These are phyloP conservation scores for Mycena capillaripes DNA, from an alignment of 768 basidiomycete species.

Conservation along the genomic window DNA sequence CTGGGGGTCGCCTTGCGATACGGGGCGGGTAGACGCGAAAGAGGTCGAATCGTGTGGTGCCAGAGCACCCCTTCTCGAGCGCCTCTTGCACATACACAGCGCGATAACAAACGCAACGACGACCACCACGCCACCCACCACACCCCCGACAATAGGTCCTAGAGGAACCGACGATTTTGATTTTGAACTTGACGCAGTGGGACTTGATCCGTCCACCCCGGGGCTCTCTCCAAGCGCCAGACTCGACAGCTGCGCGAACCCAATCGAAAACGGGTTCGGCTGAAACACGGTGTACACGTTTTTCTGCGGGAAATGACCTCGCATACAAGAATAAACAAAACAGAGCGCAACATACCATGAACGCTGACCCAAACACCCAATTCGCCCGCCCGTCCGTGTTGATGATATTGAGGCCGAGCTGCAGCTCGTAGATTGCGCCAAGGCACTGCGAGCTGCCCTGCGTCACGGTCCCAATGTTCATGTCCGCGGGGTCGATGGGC, in stretches of 20 bases:
- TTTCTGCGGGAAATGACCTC: background rate
- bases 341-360: background rate
- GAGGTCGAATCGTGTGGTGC: background rate
- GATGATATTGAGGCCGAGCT: background rate
- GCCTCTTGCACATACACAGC: background rate
- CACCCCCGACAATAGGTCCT: slow-evolving; percentile 1
- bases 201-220: background rate
- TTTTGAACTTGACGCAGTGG: background rate
- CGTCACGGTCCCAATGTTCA: slow-evolving; percentile 7
- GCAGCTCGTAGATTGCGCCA: slow-evolving; percentile 4
- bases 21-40: background rate
- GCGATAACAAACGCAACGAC: background rate
- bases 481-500: slow-evolving; percentile 7
- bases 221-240: background rate
- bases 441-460: slow-evolving; percentile 5
- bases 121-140: slow-evolving; percentile 1
- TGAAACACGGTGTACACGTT: slow-evolving; percentile 7
- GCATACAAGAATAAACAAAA: background rate
- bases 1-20: background rate
- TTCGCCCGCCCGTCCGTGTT: background rate
- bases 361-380: slow-evolving; percentile 7
- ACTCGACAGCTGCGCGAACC: slow-evolving; percentile 6
- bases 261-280: slow-evolving; percentile 4
- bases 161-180: background rate
- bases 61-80: background rate